Base-by-base conservation (phyloP, 148 eudicot species). In the Polygonum maritimum region DNA sequence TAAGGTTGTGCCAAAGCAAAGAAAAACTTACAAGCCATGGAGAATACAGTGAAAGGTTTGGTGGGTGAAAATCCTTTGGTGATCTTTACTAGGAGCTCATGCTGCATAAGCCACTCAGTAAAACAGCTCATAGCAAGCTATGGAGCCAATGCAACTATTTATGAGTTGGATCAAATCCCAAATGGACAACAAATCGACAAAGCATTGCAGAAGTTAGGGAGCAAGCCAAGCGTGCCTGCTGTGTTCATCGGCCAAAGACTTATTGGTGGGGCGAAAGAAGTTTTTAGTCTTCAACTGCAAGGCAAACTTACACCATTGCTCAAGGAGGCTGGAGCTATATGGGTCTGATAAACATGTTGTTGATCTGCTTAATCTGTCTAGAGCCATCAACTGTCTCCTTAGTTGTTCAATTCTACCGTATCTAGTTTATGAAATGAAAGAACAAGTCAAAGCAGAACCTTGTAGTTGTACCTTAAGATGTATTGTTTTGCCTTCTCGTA, bases 21-120 rank as follows among this genome's bases (percentile, higher is more conserved):
- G 14, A 51, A 51, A 15, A 51, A 51, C 57, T 57, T 57, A 21
- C 11, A 21, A 39, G 41, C 15, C 72, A 90, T 90, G 91, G 85
- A 84, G 18, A 48, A 74, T 12, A 81, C 47, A 44, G 47, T 88
- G 57, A 80, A n/a, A 55, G 69, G 77, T 18, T 76, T 92, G 77
- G 87, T 78, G 7, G 86, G 57, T 2, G 88, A 88, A 54, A 88
- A 82, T 60, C 89, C 97, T 7, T 80, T 88, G 70, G 97, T 90
- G 70, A 87, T 92, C 72, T 92, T 92, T 84, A 88, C 91, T 86
- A 88, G 84, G 74, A 88, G 87, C 78, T 72, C 83, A 69, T 90
- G 97, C 73, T 87, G 89, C 84, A 88, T 92, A 75, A 80, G 77
- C 75, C 89, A 90, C 85, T 79, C 87, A 74, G 80, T 88, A 67